phyloP scores from a whole-genome alignment of 495 filamentous ascomycete genomes.

The Aspergillus coremiiformis region DNA sequence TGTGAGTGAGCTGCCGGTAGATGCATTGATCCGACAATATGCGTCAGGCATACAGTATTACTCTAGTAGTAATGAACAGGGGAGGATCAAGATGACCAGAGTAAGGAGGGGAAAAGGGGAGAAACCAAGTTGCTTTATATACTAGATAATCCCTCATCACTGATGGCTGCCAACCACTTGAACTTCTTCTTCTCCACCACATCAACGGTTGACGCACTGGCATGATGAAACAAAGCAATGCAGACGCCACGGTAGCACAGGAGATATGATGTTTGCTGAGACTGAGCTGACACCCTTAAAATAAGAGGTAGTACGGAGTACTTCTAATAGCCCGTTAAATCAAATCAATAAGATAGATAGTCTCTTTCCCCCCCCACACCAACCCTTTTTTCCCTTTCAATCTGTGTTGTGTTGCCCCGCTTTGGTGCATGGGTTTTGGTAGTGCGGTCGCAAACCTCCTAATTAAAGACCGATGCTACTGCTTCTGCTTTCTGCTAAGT shows the following conservation, averaged over 20 bases:
- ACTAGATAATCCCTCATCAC: too few relatives aligned
- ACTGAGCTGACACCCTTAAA: background rate
- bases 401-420: conserved; percentile 2
- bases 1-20: too few relatives aligned
- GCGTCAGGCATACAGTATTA: too few relatives aligned
- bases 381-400: background rate
- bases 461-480: conserved; percentile 5
- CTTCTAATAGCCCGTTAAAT: too few relatives aligned
- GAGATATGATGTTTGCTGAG: background rate
- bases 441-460: background rate
- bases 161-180: too few relatives aligned
- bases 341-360: too few relatives aligned
- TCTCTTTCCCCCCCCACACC: background rate
- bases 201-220: background rate
- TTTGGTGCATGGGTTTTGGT: background rate
- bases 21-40: too few relatives aligned
- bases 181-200: background rate
- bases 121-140: too few relatives aligned
- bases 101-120: too few relatives aligned
- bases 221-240: background rate
- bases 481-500: conserved; percentile 8
- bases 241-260: background rate
- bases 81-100: too few relatives aligned
- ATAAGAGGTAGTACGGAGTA: background rate
- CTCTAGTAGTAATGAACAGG: too few relatives aligned